Evolutionary conservation across 1,139 yeast genomes (phyloP).

Genomic region (Saccharomycopsis hybrid): DNA sequence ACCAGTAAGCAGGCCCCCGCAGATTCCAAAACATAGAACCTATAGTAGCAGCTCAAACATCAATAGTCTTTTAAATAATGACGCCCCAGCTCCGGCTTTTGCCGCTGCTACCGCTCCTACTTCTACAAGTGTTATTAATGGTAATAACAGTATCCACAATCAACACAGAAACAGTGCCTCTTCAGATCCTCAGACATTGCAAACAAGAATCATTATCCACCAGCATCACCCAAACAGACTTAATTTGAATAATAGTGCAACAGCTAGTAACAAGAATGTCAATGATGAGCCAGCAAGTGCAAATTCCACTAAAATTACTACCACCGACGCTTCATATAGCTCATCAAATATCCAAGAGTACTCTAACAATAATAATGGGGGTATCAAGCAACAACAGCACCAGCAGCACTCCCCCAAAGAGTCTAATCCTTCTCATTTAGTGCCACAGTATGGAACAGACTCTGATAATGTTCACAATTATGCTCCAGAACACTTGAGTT

Average conservation of each 20-base stretch:
- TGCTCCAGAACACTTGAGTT: neutral
- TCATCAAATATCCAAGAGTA: constrained; percentile 1
- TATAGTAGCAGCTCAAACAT: constrained; percentile 7
- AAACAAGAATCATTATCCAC: constrained; percentile 20
- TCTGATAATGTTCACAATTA: too few relatives aligned
- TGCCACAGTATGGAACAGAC: too few relatives aligned
- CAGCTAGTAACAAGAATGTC: constrained; percentile 1
- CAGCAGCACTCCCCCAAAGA: neutral
- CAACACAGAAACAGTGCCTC: too few relatives aligned
- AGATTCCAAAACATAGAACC: neutral
- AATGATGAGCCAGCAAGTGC: neutral
- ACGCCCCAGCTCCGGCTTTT: neutral
- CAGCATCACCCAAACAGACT: constrained; percentile 19
- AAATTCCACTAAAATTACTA: neutral
- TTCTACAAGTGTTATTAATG: too few relatives aligned
- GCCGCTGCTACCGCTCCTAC: neutral
- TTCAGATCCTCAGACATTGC: constrained; percentile 1
- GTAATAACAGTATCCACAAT: too few relatives aligned
- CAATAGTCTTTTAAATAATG: constrained; percentile 10
- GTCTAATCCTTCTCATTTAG: too few relatives aligned
- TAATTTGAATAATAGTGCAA: constrained; percentile 3
- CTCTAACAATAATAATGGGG: neutral
- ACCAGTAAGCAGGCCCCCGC: too few relatives aligned
- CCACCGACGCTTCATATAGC: neutral
- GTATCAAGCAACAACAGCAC: constrained; percentile 3